Percentiles rank a stretch among this genome's conserved stretches.
Conservation (phyloP, 169 alveolate species). For the Babesia ovata region DNA sequence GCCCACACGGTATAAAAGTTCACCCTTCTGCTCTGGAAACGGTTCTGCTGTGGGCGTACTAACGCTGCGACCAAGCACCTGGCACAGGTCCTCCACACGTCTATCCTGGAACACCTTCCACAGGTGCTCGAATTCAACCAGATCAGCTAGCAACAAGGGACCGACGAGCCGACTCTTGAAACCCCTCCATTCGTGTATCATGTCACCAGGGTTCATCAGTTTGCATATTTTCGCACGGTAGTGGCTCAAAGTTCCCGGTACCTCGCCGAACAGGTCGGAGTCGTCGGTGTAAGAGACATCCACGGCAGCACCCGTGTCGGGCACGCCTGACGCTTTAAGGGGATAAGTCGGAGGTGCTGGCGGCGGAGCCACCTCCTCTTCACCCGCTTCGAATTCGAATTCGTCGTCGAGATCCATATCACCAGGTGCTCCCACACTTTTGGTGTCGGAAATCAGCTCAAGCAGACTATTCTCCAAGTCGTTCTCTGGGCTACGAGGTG, state of each 20-base stretch:
- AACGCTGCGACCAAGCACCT: not conserved
- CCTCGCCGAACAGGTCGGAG: conserved; percentile 43
- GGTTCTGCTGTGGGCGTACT: not conserved
- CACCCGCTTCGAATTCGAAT: conserved; percentile 44
- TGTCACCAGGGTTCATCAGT: conserved; percentile 25
- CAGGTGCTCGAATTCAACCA: conserved; percentile 63
- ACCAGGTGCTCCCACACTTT: conserved; percentile 11
- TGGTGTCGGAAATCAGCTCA: conserved; percentile 8
- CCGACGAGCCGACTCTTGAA: conserved; percentile 24
- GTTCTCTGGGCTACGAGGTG: not conserved
- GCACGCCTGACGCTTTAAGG: conserved; percentile 1
- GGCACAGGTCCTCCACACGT: conserved; percentile 19
- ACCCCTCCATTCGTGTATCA: conserved; percentile 46
- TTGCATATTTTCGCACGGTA: conserved; percentile 20
- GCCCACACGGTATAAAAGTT: conserved; percentile 31
- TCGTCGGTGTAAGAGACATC: conserved; percentile 18
- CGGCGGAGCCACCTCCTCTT: conserved; percentile 4
- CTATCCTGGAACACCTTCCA: conserved; percentile 37
- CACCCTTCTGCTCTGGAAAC: conserved; percentile 1
- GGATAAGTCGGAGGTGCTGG: conserved; percentile 13
- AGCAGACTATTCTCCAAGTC: conserved; percentile 55
- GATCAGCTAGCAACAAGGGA: conserved; percentile 29
- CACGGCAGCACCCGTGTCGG: not conserved
- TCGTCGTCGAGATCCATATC: conserved; percentile 45
- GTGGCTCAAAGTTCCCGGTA: conserved; percentile 39